These are phyloP conservation scores for Gossypium ekmanianum DNA, from an alignment of 345 rosid species.

Conservation along the genomic window DNA sequence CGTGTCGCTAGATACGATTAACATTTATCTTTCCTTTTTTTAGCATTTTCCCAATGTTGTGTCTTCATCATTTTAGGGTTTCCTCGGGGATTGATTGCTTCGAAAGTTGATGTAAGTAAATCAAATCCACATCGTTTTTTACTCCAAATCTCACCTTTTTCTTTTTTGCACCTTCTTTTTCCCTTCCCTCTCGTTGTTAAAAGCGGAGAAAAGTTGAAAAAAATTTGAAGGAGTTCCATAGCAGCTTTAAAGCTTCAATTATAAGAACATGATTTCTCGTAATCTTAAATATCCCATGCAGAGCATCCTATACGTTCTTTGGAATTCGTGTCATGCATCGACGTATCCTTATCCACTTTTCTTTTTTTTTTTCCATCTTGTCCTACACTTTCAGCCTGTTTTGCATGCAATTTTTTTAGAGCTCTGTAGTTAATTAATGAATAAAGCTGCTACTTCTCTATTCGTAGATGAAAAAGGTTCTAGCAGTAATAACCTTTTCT, in stretches of 20 bases:
- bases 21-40: neutral
- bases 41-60: neutral
- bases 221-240: conserved; percentile 25
- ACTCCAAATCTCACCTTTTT: neutral
- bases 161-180: neutral
- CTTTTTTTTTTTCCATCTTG: neutral
- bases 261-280: conserved; percentile 81
- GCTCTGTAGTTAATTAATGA: neutral
- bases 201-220: conserved; percentile 29
- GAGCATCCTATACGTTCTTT: conserved; percentile 41
- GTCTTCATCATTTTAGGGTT: conserved; percentile 1
- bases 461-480: neutral
- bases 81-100: conserved; percentile 15
- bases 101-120: conserved; percentile 23
- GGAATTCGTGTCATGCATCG: conserved; percentile 41
- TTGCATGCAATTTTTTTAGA: neutral
- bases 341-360: neutral
- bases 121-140: conserved; percentile 32
- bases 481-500: neutral
- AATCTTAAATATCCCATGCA: conserved; percentile 50
- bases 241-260: conserved; percentile 44
- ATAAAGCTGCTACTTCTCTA: neutral
- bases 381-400: neutral
- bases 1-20: neutral
- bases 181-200: neutral